phyloP scores from a whole-genome alignment of 805 yeast genomes.

The Metschnikowia corniflorae region DNA sequence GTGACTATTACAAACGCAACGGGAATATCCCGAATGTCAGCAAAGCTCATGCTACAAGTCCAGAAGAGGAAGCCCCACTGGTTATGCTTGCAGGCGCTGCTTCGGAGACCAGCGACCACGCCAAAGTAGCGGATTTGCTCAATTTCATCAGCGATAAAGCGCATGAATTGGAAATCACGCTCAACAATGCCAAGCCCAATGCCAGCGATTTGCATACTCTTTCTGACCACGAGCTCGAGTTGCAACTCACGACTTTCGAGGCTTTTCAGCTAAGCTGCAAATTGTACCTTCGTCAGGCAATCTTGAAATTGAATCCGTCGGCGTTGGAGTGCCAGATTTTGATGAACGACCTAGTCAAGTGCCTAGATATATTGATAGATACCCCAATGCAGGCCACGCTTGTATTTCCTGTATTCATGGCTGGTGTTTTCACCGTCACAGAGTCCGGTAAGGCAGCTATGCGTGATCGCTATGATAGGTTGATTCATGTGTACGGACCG shows the following conservation, averaged over 20 bases:
- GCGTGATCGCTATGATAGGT: constrained; percentile 49
- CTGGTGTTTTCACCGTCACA: constrained; percentile 65
- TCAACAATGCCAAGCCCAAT: constrained; percentile 52
- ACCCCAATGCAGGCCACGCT: constrained; percentile 67
- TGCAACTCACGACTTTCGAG: constrained; percentile 69
- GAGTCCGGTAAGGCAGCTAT: constrained; percentile 51
- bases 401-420: constrained; percentile 74
- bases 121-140: constrained; percentile 17
- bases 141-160: constrained; percentile 28
- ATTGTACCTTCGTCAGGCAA: constrained; percentile 64
- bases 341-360: constrained; percentile 48
- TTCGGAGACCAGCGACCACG: constrained; percentile 7
- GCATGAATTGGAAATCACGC: constrained; percentile 43
- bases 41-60: neutral
- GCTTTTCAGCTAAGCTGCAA: constrained; percentile 66
- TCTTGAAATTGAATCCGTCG: constrained; percentile 56
- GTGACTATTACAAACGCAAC: constrained; percentile 10
- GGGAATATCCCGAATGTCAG: neutral
- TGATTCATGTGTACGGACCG: constrained; percentile 62
- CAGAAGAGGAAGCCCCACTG: constrained; percentile 2
- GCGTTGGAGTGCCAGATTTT: constrained; percentile 61
- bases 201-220: constrained; percentile 40
- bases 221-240: constrained; percentile 50
- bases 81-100: neutral
- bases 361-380: constrained; percentile 60